A percentile compares a stretch with the other conserved stretches of the same genome.
Evolutionary conservation across 2,329 filamentous ascomycete species (phyloP).

Genomic region (Calonectria pteridis): DNA sequence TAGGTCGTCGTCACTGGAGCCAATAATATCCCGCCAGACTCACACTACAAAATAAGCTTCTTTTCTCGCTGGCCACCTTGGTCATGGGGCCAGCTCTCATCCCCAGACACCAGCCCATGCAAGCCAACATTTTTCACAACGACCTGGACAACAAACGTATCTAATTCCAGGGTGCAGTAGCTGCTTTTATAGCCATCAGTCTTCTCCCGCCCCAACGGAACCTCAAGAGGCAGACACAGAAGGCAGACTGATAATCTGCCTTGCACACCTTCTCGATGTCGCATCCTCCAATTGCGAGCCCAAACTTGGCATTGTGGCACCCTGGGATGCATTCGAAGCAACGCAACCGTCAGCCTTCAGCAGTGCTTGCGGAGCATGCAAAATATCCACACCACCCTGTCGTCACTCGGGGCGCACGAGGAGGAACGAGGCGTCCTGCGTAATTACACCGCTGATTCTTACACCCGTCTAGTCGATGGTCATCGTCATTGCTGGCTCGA

Average conservation of each 20-base stretch:
- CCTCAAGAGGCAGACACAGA: not conserved
- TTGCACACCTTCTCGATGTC: not conserved
- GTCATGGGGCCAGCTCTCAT: not conserved
- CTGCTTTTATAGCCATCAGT: not conserved
- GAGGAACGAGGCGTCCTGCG: not conserved
- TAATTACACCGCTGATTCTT: conserved; percentile 19
- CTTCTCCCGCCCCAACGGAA: not conserved
- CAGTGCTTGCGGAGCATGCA: not conserved
- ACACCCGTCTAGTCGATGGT: not conserved
- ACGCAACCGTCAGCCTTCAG: not conserved
- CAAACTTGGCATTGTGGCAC: not conserved
- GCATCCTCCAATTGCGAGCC: not conserved
- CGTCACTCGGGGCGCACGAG: not conserved
- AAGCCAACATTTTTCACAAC: not conserved
- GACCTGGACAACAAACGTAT: not conserved
- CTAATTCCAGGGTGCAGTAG: not conserved
- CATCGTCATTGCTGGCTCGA: not conserved
- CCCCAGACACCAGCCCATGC: not conserved
- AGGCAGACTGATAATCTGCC: conserved; percentile 1
- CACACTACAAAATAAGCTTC: conserved; percentile 26
- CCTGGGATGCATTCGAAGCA: not conserved
- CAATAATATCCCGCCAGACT: conserved; percentile 10
- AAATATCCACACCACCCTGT: not conserved
- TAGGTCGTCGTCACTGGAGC: not conserved
- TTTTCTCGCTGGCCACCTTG: conserved; percentile 3